Conservation (phyloP, 2,329 filamentous ascomycete species). For the Fusarium mangiferae region DNA sequence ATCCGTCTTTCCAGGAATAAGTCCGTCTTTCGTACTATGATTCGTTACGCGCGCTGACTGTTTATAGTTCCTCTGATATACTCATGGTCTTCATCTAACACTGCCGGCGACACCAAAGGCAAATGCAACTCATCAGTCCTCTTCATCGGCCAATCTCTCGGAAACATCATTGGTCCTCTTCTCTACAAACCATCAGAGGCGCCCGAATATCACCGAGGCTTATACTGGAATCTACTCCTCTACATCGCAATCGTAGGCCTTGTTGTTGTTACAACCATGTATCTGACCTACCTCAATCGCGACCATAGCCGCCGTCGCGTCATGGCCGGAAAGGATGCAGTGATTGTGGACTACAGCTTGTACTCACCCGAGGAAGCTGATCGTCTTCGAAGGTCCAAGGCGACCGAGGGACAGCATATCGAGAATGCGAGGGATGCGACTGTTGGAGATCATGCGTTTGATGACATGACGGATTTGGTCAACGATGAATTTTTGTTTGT, state of each 20-base stretch:
- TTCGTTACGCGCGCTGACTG: accelerated
- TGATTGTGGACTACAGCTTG: slow-evolving; percentile 59
- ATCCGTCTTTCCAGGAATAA: slow-evolving; percentile 65
- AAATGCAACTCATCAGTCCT: slow-evolving; percentile 70
- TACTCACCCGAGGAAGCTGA: slow-evolving; percentile 46
- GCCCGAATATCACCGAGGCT: slow-evolving; percentile 55
- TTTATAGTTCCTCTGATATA: slow-evolving; percentile 62
- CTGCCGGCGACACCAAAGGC: slow-evolving; percentile 73
- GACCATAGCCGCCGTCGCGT: slow-evolving; percentile 63
- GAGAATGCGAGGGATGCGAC: slow-evolving; percentile 1
- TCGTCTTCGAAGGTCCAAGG: slow-evolving; percentile 48
- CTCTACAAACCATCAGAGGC: slow-evolving; percentile 46
- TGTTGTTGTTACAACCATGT: not conserved
- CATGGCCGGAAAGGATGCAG: slow-evolving; percentile 64
- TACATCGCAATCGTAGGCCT: slow-evolving; percentile 67
- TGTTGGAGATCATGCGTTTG: slow-evolving; percentile 21
- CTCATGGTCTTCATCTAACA: slow-evolving; percentile 67
- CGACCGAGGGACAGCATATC: not conserved
- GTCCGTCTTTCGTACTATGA: accelerated
- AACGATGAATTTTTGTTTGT: slow-evolving; percentile 38
- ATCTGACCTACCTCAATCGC: slow-evolving; percentile 60
- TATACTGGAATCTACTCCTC: slow-evolving; percentile 67
- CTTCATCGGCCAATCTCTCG: slow-evolving; percentile 70
- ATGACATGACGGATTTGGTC: slow-evolving; percentile 35
- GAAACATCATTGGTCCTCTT: slow-evolving; percentile 68